Evolutionary conservation across 805 yeast species (phyloP).

Genomic region (Kodamaea hsintzibuensis): DNA sequence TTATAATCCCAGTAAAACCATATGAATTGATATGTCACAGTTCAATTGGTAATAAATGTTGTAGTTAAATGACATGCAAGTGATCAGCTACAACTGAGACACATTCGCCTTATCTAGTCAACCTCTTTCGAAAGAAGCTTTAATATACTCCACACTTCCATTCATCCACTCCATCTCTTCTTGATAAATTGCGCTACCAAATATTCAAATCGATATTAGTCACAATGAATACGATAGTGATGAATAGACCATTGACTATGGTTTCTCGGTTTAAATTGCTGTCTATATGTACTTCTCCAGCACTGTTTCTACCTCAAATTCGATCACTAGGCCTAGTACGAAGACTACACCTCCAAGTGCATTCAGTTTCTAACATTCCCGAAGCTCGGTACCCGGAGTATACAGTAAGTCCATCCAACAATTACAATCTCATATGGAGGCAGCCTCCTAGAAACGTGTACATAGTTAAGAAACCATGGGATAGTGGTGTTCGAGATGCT

Average conservation of each 20-base stretch:
- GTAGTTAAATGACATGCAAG: too few relatives aligned
- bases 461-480: constrained; percentile 85
- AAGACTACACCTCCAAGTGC: constrained; percentile 7
- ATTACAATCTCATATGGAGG: constrained; percentile 70
- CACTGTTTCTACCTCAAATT: not conserved
- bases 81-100: too few relatives aligned
- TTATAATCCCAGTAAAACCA: too few relatives aligned
- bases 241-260: not conserved
- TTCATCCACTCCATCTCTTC: not conserved
- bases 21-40: too few relatives aligned
- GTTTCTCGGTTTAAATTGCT: not conserved
- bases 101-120: too few relatives aligned
- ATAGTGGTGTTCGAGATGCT: constrained; percentile 61
- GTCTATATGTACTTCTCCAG: not conserved
- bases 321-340: not conserved
- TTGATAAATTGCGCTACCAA: not conserved
- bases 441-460: constrained; percentile 70
- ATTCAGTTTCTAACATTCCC: constrained; percentile 3
- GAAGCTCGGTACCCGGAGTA: constrained; percentile 47
- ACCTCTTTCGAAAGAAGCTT: too few relatives aligned
- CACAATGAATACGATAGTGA: not conserved
- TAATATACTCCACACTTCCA: too few relatives aligned
- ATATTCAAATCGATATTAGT: not conserved
- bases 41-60: too few relatives aligned
- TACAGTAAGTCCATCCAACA: constrained; percentile 54